Base-by-base conservation (phyloP, 2,329 filamentous ascomycete genomes). In the Hypomyces perniciosus region DNA sequence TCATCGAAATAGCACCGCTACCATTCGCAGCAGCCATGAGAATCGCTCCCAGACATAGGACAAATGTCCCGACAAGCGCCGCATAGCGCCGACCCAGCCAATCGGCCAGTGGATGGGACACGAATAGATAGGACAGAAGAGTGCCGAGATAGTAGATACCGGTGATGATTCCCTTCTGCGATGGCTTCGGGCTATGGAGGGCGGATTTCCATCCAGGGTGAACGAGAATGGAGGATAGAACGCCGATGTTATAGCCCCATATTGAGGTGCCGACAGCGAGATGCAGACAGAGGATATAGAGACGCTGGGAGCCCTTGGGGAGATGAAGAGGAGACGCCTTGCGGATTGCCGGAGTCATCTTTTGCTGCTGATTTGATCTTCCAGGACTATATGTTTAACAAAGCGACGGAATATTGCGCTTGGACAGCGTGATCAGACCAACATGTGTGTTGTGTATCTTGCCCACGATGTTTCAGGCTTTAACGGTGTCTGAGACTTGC, bases 181-280 rank as follows among this genome's bases (percentile, higher is more conserved):
- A 63, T 2, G 77, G 70, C 1, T 65, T 67, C 5, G 72, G 76
- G 28, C 72, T 58, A 45, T 72, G 62, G 8, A 80, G 69, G 6
- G 73, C 66, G 13, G 68, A 62, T n/a, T 66, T 65, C 65, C 79
- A 83, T 13, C 79, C 79, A 0, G 74, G 73, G 57, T 80, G 74
- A 5, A 80, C 76, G 47, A 80, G 76, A 35, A 83, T 69, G 1
- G 77, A 78, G 1, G 77, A 76, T 13, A 81, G 68, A 40, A 83
- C 71, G 47, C 79, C 79, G 56, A 83, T 74, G 59, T 81, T 80
- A 62, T 82, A 81, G 10, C 78, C 78, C 77, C 78, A 80, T 27
- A 78, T 71, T 35, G 79, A 77, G 2, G 78, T 77, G 9, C 76
- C 78, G n/a, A 81, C 58, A 1, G 75, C 77, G 51, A 80, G 78